Evolutionary conservation across 768 basidiomycete species (phyloP), one percentile per base, ranked within the genome.

Genomic region (Mycena rosella): DNA sequence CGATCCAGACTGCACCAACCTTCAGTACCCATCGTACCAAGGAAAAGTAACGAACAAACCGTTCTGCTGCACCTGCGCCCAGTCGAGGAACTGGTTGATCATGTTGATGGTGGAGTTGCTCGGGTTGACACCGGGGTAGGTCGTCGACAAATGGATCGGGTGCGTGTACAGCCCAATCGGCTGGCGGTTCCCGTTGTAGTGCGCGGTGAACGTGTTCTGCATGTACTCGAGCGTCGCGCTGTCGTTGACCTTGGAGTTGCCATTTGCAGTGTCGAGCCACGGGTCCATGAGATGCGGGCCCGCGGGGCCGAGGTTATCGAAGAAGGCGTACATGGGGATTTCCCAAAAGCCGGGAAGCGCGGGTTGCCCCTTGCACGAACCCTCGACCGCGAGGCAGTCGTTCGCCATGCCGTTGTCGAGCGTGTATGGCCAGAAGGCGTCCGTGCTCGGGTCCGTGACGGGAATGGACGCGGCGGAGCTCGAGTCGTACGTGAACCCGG

Each of bases 371-470:
- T 88, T 84, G 78, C 93, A 94, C 5, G 85, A 78, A 27, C 83
- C 85, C 0, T 75, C 72, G 7, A 88, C 84, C 8, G 78, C 76
- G 60, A 92, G 76, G 70, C 93, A 95, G 74, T 94, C 85, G 74
- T 95, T 95, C 24, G 92, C 89, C 80, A 95, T 82, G n/a, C 93
- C 93, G 74, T 91, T 74, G 76, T 95, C 93, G 48, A 95, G 84
- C 0, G 91, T 91, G 76, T 94, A 94, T 0, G 93, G 93, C 93
- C 93, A 95, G 76, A 76, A 94, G 7, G 92, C 91, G 72, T 95
- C 92, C 0, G 92, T 91, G 51, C 80, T 76, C 13, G 83, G 80
- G 56, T 89, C 88, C 13, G 87, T 89, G 48, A 92, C 92, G 10
- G 91, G 89, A 13, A 88, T 81, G 1, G 90, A 86, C 0, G 91